Base-by-base conservation (phyloP, 2,329 filamentous ascomycete genomes). In the Diaporthe aspalathi region DNA sequence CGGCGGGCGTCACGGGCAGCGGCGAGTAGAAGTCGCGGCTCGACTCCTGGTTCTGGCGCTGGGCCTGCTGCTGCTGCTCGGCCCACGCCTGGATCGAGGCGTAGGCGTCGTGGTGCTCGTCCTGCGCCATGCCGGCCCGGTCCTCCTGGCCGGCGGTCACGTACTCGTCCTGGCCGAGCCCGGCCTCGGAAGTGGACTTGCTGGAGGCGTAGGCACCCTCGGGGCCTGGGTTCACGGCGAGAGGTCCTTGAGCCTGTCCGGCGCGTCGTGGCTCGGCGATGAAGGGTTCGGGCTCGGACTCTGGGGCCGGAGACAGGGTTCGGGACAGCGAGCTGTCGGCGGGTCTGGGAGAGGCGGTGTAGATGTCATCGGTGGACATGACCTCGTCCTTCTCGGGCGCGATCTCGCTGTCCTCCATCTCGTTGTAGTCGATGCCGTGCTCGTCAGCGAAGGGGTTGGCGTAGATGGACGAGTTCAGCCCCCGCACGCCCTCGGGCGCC, bases 41-140 rank as follows among this genome's bases (percentile, higher is more conserved):
- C 29, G 71, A 68, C 57, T 74, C 75, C 3, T 50, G 67, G 45
- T 68, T 68, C 53, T 68, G 43, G 50, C 27, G 38, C 45, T 68
- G 67, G 1, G 53, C 67, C 45, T 68, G 67, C 11, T 75, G 74
- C 5, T 86, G 87, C 71, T 84, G 81, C 74, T 89, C 85, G 1
- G 89, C 89, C 89, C 90, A 91, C 0, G 89, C 90, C 76, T 91
- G 88, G 74, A 91, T 91, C 1, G 88, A 89, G 56, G 86, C 86
- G 76, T 87, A 91, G 1, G 87, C 85, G 17, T 86, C 84, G 17
- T 82, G 77, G 17, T 82, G 77, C 6, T 45, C 52, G 29, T 57
- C 66, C 24, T 78, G 79, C 69, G 84, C 81, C 3, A 85, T 82
- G 16, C 20, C 32, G 32, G 35, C 38, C 22, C 50, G 57, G 45